Evolutionary conservation across 2,329 filamentous ascomycete genomes (phyloP).

Genomic region (Rasamsonia emersonii): DNA sequence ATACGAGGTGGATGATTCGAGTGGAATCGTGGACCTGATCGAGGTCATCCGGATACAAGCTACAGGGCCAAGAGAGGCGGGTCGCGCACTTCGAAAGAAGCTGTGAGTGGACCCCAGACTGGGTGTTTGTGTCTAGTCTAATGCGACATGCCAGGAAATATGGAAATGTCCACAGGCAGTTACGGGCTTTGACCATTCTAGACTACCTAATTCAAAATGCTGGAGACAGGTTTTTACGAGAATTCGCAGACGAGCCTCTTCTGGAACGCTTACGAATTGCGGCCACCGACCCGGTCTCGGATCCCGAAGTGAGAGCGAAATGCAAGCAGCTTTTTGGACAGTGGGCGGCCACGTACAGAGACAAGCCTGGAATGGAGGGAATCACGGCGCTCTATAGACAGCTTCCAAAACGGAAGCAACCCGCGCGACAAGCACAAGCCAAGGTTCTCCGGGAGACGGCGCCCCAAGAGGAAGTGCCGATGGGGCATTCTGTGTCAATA

Average conservation of each 20-base stretch:
- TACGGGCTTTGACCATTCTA: conserved; percentile 78
- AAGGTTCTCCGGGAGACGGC: conserved; percentile 77
- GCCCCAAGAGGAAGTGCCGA: conserved; percentile 27
- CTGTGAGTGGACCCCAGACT: conserved; percentile 44
- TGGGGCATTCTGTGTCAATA: conserved; percentile 33
- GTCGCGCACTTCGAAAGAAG: conserved; percentile 90
- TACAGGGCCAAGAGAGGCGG: conserved; percentile 79
- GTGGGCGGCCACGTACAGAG: conserved; percentile 78
- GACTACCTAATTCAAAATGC: conserved; percentile 95
- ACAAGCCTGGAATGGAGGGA: conserved; percentile 67
- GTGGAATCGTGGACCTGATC: conserved; percentile 86
- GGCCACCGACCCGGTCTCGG: conserved; percentile 74
- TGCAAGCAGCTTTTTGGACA: conserved; percentile 77
- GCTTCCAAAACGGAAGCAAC: conserved; percentile 59
- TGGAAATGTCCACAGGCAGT: conserved; percentile 84
- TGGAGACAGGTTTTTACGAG: conserved; percentile 73
- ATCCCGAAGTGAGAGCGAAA: conserved; percentile 78
- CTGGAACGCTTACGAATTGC: conserved; percentile 85
- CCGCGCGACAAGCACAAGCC: conserved; percentile 66
- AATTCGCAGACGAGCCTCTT: conserved; percentile 82
- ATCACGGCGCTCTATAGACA: conserved; percentile 72
- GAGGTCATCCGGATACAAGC: conserved; percentile 87
- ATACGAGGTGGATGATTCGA: conserved; percentile 83
- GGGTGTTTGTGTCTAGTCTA: background rate
- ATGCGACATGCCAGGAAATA: conserved; percentile 58